Evolutionary conservation across 805 yeast species (phyloP), one percentile per base, ranked within the genome.

Genomic region (Pichia cephalocereana): DNA sequence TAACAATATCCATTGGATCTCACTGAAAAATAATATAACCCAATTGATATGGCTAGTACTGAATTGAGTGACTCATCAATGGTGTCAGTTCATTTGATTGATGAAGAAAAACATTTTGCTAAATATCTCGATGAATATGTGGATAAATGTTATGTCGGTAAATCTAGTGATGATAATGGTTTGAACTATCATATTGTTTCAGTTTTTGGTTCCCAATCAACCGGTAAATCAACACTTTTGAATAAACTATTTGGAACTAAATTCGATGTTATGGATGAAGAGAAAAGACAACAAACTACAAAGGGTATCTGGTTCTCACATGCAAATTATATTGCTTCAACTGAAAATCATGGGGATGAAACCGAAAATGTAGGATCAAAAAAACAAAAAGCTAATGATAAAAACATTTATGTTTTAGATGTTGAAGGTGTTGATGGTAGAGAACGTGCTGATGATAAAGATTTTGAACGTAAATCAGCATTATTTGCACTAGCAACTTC

Each of bases 381-480:
- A 6, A 57, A 56, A 4, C 41, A 34, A 4, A 45, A 48, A 6
- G 44, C 52, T 8, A 58, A 58, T 40, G 49, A 57, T 17, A 50
- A 53, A 23, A 56, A 79, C 53, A 71, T 88, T 11, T 75, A 87
- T 52, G 95, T 93, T 2, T 76, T 93, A 76, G 99, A 93, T 62
- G 98, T 93, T n/a, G 99, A 93, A 68, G 99, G 99, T 44, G 90
- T 97, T 0, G 99, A 93, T 68, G 98, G 99, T 44, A 77, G 96
- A 51, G 99, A 93, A 67, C 77, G 97, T 48, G 98, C 98, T 27
- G 99, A 93, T 59, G 98, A 93, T 66, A 97, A 93, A 66, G 99
- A 93, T 67, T 93, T 93, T 65, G 99, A 93, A 67, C 77, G 99
- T 49, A 93, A 93, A 57, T 90, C 96, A 1, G 98, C 98, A 0